Conservation (phyloP, 2,329 filamentous ascomycete species). For the Aspergillus quadrilineatus region DNA sequence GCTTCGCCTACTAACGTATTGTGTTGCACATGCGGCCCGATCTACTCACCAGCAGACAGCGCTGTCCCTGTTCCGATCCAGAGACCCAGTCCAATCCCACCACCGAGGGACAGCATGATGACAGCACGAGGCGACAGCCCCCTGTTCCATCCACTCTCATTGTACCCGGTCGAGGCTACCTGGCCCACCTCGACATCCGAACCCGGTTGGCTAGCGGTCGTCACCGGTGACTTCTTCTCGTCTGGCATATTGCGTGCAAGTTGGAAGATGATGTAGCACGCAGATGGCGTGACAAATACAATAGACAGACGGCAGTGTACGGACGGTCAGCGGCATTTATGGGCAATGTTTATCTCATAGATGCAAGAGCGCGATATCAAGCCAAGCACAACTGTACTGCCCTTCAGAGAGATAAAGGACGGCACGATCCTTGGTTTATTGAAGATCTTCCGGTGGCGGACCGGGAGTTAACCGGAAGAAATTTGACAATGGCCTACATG, state of each 20-base stretch:
- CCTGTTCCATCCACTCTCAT: background rate
- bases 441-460: background rate
- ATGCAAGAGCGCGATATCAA: background rate
- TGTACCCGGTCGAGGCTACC: background rate
- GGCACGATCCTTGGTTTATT: background rate
- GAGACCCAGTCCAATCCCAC: constrained; percentile 1
- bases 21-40: too few species aligned
- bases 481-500: background rate
- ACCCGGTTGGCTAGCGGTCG: background rate
- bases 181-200: background rate
- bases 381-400: background rate
- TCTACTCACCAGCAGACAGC: constrained; percentile 28
- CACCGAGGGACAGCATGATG: constrained; percentile 6
- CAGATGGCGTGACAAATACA: background rate
- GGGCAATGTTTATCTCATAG: background rate
- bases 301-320: background rate
- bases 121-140: constrained; percentile 4
- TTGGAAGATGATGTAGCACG: background rate
- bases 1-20: too few species aligned
- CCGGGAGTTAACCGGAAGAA: background rate
- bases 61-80: constrained; percentile 41
- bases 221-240: background rate
- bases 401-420: background rate
- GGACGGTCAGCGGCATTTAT: background rate
- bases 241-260: background rate